Evolutionary conservation across 2,329 filamentous ascomycete genomes (phyloP).

Genomic region (Diaporthe sp.): DNA sequence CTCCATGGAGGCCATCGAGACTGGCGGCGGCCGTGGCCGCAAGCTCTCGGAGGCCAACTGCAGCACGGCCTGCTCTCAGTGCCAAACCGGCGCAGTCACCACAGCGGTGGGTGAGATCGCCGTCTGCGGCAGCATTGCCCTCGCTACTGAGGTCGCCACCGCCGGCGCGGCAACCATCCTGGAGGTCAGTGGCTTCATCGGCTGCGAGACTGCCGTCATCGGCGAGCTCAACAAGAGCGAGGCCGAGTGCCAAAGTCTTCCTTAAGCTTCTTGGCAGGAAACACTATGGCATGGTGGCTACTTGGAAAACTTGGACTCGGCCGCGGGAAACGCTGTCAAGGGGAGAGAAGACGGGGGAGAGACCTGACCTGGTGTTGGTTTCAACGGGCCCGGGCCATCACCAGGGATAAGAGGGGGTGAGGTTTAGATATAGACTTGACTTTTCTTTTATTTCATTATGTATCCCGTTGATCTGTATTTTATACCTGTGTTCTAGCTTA

Average conservation of each 20-base stretch:
- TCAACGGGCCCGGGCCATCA: conserved; percentile 11
- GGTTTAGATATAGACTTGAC: background rate
- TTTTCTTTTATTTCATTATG: background rate
- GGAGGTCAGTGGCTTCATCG: background rate
- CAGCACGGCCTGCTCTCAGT: conserved; percentile 6
- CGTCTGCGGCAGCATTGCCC: background rate
- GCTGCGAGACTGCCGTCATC: background rate
- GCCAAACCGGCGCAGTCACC: conserved; percentile 5
- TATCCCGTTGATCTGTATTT: background rate
- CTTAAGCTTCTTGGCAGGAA: background rate
- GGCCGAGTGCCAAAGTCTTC: conserved; percentile 1
- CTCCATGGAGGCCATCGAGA: conserved; percentile 4
- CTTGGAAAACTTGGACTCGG: accelerated
- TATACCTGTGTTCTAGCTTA: background rate
- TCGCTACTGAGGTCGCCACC: background rate
- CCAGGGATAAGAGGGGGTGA: no score
- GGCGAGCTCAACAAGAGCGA: conserved; percentile 18
- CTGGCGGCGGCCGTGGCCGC: background rate
- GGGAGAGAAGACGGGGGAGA: no score
- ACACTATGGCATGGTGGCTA: background rate
- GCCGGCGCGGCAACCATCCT: background rate
- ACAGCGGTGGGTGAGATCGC: background rate
- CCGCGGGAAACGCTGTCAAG: no score
- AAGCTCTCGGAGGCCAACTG: background rate
- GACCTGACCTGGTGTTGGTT: background rate